Evolutionary conservation across 345 rosid species (phyloP), one percentile per base, ranked within the genome.

Genomic region (Cardamine resedifolia): DNA sequence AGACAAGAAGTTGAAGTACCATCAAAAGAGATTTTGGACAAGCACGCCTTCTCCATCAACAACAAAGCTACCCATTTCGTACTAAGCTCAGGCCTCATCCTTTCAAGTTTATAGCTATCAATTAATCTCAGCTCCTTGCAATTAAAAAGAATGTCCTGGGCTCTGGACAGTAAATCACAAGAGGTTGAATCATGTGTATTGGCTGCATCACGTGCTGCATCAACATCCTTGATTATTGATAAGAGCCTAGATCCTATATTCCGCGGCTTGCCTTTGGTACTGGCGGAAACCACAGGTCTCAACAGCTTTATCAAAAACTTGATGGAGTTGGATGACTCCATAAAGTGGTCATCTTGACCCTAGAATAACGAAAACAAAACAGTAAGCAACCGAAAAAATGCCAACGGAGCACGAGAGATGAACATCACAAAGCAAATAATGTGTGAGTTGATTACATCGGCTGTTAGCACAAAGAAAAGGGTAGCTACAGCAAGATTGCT

Each of bases 401-500:
- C 5, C 23, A 69, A 34, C 10, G 10, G 10, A 18, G 6, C 49
- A 64, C 30, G 38, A 55, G 30, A 53, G 43, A 52, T 45, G 16
- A 56, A 24, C 20, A 31, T 11, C 28, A 23, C 12, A 23, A 34
- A 5, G 31, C 53, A 70, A 27, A 23, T 51, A 33, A 47, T 7
- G 3, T 14, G 5, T 0, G 34, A 70, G 64, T 20, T 44, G 74
- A 96, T 85, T 83, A 95, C 99, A 65, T 95, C 96, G 77, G 78
- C 76, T n/a, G 87, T 91, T 80, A 91, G 77, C 61, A 84, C 72
- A 75, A 83, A 88, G 79, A 91, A 87, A 74, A 91, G 85, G 27
- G 90, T 78, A 18, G 85, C 96, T 66, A 91, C 93, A 71, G 96
- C 99, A 60, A 89, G 85, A 81, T 89, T 89, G 82, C 96, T 89